Evolutionary conservation across 331 rosid genomes (phyloP).

Genomic region (Dryas integrifolia): DNA sequence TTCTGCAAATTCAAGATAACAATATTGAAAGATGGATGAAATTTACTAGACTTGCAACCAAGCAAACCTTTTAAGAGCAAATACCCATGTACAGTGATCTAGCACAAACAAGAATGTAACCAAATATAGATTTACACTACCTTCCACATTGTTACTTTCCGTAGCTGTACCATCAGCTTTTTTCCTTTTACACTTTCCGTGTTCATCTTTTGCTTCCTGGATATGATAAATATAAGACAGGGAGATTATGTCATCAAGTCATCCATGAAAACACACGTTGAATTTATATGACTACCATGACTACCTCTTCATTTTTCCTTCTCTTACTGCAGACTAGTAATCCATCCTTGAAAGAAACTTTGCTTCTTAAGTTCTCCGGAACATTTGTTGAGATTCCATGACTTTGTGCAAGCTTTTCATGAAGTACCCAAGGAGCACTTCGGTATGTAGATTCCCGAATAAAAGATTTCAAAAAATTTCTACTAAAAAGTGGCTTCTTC

Average conservation of each 20-base stretch:
- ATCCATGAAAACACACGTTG: neutral
- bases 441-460: conserved; percentile 91
- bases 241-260: conserved; percentile 3
- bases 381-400: conserved; percentile 71
- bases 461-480: conserved; percentile 70
- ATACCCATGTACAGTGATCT: conserved; percentile 5
- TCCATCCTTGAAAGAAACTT: conserved; percentile 61
- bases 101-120: conserved; percentile 12
- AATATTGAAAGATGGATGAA: conserved; percentile 10
- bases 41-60: conserved; percentile 6
- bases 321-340: conserved; percentile 63
- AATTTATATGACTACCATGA: conserved; percentile 1
- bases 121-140: conserved; percentile 23
- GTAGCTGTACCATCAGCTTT: conserved; percentile 43
- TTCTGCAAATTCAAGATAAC: conserved; percentile 40
- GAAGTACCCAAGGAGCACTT: conserved; percentile 89
- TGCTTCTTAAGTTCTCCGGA: conserved; percentile 64
- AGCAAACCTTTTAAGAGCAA: conserved; percentile 16
- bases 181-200: conserved; percentile 47
- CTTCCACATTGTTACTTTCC: conserved; percentile 29
- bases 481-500: conserved; percentile 79
- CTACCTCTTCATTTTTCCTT: conserved; percentile 48
- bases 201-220: conserved; percentile 48
- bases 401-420: conserved; percentile 61
- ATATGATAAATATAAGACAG: conserved; percentile 35